phyloP scores from a whole-genome alignment of 1,284 basidiomycete genomes.

The Malassezia obtusa region DNA sequence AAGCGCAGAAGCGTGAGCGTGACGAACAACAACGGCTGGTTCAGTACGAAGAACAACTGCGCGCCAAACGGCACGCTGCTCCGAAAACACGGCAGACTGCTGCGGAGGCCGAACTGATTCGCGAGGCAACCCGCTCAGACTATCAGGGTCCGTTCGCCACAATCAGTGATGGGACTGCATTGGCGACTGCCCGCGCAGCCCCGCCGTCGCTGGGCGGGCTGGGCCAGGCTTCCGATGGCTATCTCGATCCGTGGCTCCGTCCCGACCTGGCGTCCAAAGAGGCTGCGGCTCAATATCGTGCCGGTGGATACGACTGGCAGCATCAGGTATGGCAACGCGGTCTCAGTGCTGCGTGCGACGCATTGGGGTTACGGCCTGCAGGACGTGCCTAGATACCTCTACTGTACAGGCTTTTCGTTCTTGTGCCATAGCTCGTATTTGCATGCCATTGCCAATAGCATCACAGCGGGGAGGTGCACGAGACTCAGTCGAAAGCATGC shows the following conservation, averaged over 20 bases:
- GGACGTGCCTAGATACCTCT: not conserved
- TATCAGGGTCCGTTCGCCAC: slow-evolving; percentile 37
- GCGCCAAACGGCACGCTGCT: slow-evolving; percentile 15
- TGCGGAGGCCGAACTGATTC: slow-evolving; percentile 8
- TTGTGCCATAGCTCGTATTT: slow-evolving; percentile 40
- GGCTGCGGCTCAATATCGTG: slow-evolving; percentile 26
- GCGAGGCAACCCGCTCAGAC: slow-evolving; percentile 18
- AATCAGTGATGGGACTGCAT: slow-evolving; percentile 25
- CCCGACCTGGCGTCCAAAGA: slow-evolving; percentile 22
- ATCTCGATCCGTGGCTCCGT: slow-evolving; percentile 37
- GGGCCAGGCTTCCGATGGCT: slow-evolving; percentile 21
- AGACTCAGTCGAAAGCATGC: slow-evolving; percentile 61
- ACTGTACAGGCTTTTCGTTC: not conserved
- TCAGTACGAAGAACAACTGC: slow-evolving; percentile 20
- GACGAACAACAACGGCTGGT: slow-evolving; percentile 19
- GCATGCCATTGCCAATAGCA: slow-evolving; percentile 76
- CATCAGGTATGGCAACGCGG: slow-evolving; percentile 32
- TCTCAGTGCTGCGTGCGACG: slow-evolving; percentile 26
- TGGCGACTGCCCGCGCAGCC: slow-evolving; percentile 26
- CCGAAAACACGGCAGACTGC: slow-evolving; percentile 19
- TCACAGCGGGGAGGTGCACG: slow-evolving; percentile 81
- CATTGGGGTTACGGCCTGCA: slow-evolving; percentile 15
- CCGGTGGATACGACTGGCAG: slow-evolving; percentile 39
- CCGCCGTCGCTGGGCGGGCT: slow-evolving; percentile 25
- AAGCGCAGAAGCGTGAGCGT: slow-evolving; percentile 8